Percentiles rank a stretch among this genome's conserved stretches.
Evolutionary conservation across 129 eudicot genomes (phyloP).

Genomic region (Artemisia argyi): DNA sequence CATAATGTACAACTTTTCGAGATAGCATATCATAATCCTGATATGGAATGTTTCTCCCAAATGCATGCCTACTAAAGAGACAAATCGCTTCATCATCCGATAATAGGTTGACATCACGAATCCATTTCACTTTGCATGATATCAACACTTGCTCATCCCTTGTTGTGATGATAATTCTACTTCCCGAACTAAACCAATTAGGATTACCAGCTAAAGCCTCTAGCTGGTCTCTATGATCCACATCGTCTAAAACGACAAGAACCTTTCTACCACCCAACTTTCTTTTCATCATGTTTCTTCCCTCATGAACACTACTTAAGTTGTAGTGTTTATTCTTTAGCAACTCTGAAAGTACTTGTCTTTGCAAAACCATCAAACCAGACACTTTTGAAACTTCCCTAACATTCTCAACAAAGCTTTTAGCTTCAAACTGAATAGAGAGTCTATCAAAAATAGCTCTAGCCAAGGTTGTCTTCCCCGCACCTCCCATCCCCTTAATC

Average conservation of each 20-base stretch:
- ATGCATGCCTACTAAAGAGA: conserved; percentile 42
- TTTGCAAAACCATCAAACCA: conserved; percentile 10
- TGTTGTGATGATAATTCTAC: conserved; percentile 40
- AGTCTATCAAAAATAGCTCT: conserved; percentile 17
- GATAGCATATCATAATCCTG: conserved; percentile 9
- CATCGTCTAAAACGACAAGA: conserved; percentile 45
- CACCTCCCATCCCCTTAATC: conserved; percentile 22
- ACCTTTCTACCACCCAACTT: conserved; percentile 15
- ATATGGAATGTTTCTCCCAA: conserved; percentile 34
- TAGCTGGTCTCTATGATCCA: conserved; percentile 31
- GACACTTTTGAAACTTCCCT: conserved; percentile 15
- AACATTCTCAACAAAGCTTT: conserved; percentile 17
- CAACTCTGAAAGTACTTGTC: conserved; percentile 2
- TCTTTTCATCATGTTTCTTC: conserved; percentile 8
- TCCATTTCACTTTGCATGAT: conserved; percentile 9
- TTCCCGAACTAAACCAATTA: conserved; percentile 42
- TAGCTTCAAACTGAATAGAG: not conserved
- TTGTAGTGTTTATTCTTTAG: not conserved
- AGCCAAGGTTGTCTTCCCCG: not conserved
- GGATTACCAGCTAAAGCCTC: conserved; percentile 18
- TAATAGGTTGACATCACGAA: conserved; percentile 23
- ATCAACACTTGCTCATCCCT: conserved; percentile 32
- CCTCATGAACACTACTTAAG: not conserved
- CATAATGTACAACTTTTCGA: conserved; percentile 27
- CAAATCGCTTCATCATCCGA: conserved; percentile 17